Evolutionary conservation across 2,329 filamentous ascomycete species (phyloP).

Genomic region (Colletotrichum melonis): DNA sequence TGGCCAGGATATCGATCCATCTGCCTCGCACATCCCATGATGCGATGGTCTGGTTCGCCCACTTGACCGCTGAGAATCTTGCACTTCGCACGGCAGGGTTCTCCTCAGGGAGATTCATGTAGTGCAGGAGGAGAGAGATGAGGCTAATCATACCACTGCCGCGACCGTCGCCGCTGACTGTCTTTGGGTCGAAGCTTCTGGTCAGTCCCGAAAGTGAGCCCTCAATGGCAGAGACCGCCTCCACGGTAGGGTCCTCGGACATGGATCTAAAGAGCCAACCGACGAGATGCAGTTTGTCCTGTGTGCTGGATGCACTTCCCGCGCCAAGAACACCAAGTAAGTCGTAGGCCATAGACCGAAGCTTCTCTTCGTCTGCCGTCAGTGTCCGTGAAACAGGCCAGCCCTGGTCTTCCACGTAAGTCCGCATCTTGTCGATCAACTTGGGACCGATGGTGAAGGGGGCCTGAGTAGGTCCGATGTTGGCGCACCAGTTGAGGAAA

Average conservation of each 20-base stretch:
- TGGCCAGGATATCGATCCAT: conserved; percentile 89
- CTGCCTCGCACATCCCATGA: conserved; percentile 83
- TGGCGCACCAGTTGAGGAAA: conserved; percentile 88
- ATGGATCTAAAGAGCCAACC: conserved; percentile 87
- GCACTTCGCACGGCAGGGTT: conserved; percentile 74
- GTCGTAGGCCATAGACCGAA: conserved; percentile 88
- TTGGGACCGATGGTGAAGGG: conserved; percentile 75
- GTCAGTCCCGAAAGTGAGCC: conserved; percentile 84
- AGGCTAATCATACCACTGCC: conserved; percentile 43
- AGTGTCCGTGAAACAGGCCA: conserved; percentile 78
- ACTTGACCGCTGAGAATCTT: conserved; percentile 85
- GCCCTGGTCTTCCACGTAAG: conserved; percentile 82
- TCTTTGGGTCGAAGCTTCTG: conserved; percentile 53
- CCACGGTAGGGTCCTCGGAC: conserved; percentile 79
- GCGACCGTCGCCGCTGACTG: conserved; percentile 41
- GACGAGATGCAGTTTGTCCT: conserved; percentile 65
- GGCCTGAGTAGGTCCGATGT: conserved; percentile 70
- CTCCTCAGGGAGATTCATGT: conserved; percentile 69
- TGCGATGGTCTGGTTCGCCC: conserved; percentile 87
- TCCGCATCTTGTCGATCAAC: conserved; percentile 75
- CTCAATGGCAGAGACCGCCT: conserved; percentile 88
- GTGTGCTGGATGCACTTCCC: conserved; percentile 67
- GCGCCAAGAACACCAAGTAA: conserved; percentile 86
- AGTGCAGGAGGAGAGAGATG: conserved; percentile 71
- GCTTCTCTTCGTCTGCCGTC: conserved; percentile 58